Evolutionary conservation across 2,329 filamentous ascomycete genomes (phyloP).

Genomic region (Fusarium setosum): DNA sequence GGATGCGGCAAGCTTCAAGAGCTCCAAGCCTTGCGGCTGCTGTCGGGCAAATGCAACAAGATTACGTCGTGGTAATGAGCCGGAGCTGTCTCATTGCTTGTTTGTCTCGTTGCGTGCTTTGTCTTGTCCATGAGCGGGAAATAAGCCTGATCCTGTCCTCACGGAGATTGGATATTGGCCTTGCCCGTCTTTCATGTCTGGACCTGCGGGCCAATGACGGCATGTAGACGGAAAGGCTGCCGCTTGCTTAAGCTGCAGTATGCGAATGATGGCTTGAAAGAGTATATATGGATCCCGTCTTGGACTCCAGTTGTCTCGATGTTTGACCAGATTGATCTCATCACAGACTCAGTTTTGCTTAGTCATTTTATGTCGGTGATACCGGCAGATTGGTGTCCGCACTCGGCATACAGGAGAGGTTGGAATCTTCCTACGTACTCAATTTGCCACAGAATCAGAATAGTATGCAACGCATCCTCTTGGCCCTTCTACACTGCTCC

Average conservation of each 20-base stretch:
- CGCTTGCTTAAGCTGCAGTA: not conserved
- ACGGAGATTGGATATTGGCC: not conserved
- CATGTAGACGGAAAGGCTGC: not conserved
- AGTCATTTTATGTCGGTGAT: not conserved
- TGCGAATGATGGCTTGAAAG: too few relatives aligned
- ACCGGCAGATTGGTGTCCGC: not conserved
- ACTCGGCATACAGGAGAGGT: not conserved
- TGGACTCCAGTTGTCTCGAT: too few relatives aligned
- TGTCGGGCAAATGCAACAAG: not conserved
- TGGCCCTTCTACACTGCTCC: constrained; percentile 19
- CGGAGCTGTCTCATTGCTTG: not conserved
- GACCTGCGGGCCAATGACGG: not conserved
- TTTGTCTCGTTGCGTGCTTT: not conserved
- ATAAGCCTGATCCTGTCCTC: not conserved
- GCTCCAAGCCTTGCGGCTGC: not conserved
- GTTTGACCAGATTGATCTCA: not conserved
- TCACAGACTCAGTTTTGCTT: not conserved
- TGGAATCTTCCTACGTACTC: not conserved
- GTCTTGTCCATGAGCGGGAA: not conserved
- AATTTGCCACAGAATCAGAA: too few relatives aligned
- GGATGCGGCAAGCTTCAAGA: constrained; percentile 3
- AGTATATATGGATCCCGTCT: too few relatives aligned
- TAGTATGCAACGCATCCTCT: constrained; percentile 9
- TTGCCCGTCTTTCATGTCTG: not conserved
- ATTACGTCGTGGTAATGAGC: not conserved